phyloP scores from a whole-genome alignment of 768 basidiomycete genomes.

The Termitomyces sp. region DNA sequence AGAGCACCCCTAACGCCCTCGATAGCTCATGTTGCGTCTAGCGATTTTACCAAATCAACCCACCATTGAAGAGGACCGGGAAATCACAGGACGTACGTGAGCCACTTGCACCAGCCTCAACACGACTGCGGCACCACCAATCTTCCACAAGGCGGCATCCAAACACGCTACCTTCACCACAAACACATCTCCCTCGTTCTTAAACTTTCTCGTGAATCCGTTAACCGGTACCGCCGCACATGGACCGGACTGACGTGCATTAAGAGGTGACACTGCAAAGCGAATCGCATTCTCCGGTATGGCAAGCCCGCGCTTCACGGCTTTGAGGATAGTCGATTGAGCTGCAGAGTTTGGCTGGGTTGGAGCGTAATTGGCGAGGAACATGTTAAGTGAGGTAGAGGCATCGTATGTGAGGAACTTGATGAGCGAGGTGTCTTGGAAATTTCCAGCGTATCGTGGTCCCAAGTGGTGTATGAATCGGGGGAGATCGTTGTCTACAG shows the following conservation, averaged over 20 bases:
- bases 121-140: slow-evolving; percentile 76
- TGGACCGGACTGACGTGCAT: slow-evolving; percentile 16
- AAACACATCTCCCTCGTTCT: slow-evolving; percentile 48
- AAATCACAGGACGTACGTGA: slow-evolving; percentile 37
- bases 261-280: slow-evolving; percentile 36
- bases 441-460: slow-evolving; percentile 70
- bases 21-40: slow-evolving; percentile 78
- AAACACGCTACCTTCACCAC: slow-evolving; percentile 57
- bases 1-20: slow-evolving; percentile 62
- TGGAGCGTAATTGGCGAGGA: slow-evolving; percentile 46
- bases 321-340: slow-evolving; percentile 38
- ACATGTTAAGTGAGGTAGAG: slow-evolving; percentile 79
- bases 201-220: slow-evolving; percentile 21
- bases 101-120: slow-evolving; percentile 75
- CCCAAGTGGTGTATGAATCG: slow-evolving; percentile 79
- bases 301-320: slow-evolving; percentile 44
- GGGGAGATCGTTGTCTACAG: slow-evolving; percentile 61
- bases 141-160: slow-evolving; percentile 74
- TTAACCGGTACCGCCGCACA: slow-evolving; percentile 11
- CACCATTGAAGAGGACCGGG: neutral
- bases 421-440: slow-evolving; percentile 65
- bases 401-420: slow-evolving; percentile 84
- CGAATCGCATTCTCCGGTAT: slow-evolving; percentile 32
- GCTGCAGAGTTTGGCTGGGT: slow-evolving; percentile 22
- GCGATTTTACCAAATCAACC: neutral